Conservation (phyloP, 495 filamentous ascomycete genomes). For the Staphylotrichum longicolle region DNA sequence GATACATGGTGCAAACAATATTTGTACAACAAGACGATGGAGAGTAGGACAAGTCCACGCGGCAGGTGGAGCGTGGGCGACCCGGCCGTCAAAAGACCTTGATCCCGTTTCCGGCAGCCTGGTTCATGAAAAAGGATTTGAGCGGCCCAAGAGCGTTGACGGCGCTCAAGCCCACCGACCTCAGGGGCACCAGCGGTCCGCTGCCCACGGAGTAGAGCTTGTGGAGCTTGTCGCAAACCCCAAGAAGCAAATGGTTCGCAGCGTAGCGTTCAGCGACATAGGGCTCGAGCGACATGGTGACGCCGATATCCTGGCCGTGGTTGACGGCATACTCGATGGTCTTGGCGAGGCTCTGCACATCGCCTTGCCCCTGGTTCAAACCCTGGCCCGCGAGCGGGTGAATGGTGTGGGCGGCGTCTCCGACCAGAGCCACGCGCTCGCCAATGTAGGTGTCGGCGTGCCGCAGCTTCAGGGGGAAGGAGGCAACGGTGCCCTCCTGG, state of each 20-base stretch:
- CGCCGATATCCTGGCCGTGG: conserved; percentile 79
- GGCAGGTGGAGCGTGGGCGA: conserved; percentile 4
- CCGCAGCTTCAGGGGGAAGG: conserved; percentile 85
- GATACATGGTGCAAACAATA: conserved; percentile 18
- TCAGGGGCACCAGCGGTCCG: conserved; percentile 71
- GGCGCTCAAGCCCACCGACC: conserved; percentile 71
- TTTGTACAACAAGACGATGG: conserved; percentile 16
- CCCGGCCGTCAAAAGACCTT: conserved; percentile 40
- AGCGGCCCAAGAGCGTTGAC: conserved; percentile 74
- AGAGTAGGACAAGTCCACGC: conserved; percentile 15
- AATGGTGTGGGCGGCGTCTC: conserved; percentile 91
- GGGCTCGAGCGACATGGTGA: conserved; percentile 65
- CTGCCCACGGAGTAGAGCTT: conserved; percentile 79
- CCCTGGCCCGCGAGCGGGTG: conserved; percentile 95
- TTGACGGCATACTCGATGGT: conserved; percentile 73
- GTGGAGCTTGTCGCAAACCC: conserved; percentile 88
- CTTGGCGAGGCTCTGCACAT: conserved; percentile 70
- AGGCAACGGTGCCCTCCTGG: conserved; percentile 78
- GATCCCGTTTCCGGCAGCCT: conserved; percentile 67
- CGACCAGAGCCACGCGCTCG: conserved; percentile 82
- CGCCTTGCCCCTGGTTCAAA: conserved; percentile 87
- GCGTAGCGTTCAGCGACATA: conserved; percentile 78
- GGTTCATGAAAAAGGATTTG: conserved; percentile 85
- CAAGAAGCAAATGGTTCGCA: conserved; percentile 80
- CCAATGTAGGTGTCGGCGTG: conserved; percentile 91